Evolutionary conservation across 2,329 filamentous ascomycete genomes (phyloP), one percentile per base, ranked within the genome.

Genomic region (Colletotrichum caudatum): DNA sequence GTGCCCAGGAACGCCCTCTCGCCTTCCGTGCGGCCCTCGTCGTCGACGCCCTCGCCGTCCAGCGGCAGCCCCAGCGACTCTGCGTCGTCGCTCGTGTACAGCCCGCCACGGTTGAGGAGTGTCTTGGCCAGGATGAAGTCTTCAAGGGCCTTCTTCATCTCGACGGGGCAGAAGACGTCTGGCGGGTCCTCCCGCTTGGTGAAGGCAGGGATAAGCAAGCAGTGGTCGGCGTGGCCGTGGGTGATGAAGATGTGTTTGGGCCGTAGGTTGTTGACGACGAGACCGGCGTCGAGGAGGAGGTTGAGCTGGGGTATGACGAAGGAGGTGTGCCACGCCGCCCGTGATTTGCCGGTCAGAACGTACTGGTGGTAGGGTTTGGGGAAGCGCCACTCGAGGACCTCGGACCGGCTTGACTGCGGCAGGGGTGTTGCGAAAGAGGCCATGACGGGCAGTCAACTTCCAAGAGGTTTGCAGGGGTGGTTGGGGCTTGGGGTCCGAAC

Each of bases 271-370:
- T 85, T 86, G 75, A 86, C 81, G 65, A 79, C 77, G 50, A 86
- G 79, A 2, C 85, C 85, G 2, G 84, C 84, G 75, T 87, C 85
- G 44, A 87, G 83, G 5, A 86, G 81, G 35, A 86, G 78, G 69
- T 86, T 84, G 62, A 87, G 82, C 72, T 85, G 82, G 1, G 85
- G 84, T 62, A 87, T 81, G 57, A 87, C 78, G 70, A 87, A 87
- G 6, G 84, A 86, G 2, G 85, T 87, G 76, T 86, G 84, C 85
- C 84, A 86, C 18, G 84, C 84, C 8, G 85, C 85, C 18, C 84
- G 82, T 9, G 84, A 86, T 35, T 81, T 81, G 64, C 85, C 85
- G 1, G 84, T 85, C 12, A 87, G 79, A 5, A 83, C 78, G 66
- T 80, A 80, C 59, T 84, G 80, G 62, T 79, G 77, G 72, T 82